Conservation (phyloP, 106 monocot species). For the Allium fistulosum region DNA sequence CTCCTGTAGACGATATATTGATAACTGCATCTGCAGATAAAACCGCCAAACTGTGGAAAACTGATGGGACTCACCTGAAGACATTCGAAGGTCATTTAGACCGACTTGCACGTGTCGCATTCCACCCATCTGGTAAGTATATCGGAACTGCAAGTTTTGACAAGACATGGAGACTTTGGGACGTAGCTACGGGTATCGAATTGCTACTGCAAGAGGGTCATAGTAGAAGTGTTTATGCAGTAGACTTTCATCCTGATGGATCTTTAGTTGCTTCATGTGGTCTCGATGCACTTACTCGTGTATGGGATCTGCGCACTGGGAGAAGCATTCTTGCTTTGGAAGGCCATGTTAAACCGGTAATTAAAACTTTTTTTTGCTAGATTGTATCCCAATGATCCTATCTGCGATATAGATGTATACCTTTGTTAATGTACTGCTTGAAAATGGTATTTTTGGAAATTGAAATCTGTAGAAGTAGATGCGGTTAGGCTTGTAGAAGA, state of each 20-base stretch:
- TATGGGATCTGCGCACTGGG: constrained; percentile 93
- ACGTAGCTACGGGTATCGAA: constrained; percentile 66
- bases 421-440: too few species aligned
- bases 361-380: too few species aligned
- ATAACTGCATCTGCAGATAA: constrained; percentile 89
- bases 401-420: too few species aligned
- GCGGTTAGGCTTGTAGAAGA: too few species aligned
- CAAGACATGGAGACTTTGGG: constrained; percentile 98
- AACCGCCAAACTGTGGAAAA: constrained; percentile 84
- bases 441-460: too few species aligned
- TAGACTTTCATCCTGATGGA: constrained; percentile 91
- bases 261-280: constrained; percentile 90
- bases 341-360: constrained; percentile 95
- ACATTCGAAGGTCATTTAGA: constrained; percentile 81
- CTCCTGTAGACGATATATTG: constrained; percentile 57
- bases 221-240: constrained; percentile 74
- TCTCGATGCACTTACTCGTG: constrained; percentile 84
- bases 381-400: too few species aligned
- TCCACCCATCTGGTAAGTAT: constrained; percentile 93
- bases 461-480: too few species aligned
- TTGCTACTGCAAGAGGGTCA: constrained; percentile 93
- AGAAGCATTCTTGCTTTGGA: constrained; percentile 82
- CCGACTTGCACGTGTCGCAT: constrained; percentile 78
- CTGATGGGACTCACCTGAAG: constrained; percentile 50
- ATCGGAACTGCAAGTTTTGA: constrained; percentile 94